Conservation (phyloP, 768 basidiomycete genomes). For the Termitomyces sp. region DNA sequence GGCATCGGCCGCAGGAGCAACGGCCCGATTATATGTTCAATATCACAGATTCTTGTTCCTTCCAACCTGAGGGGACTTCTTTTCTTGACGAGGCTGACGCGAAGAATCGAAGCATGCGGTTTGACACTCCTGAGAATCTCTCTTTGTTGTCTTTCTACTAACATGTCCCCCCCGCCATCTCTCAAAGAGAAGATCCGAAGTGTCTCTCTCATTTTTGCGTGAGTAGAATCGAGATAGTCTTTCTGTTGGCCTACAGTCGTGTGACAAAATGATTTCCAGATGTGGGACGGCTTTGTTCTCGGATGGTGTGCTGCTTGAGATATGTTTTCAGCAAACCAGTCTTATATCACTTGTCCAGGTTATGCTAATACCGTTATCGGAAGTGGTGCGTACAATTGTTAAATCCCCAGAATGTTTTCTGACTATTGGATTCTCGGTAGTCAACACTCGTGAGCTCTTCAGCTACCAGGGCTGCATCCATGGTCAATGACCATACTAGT, state of each 20-base stretch:
- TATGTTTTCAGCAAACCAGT: not conserved
- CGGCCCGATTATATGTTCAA: too few species aligned
- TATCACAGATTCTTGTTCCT: too few species aligned
- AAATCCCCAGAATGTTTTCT: not conserved
- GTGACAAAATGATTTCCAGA: not conserved
- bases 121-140: not conserved
- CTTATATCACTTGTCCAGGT: not conserved
- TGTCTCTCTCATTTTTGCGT: conserved; percentile 5
- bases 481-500: not conserved
- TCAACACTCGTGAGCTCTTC: conserved; percentile 7
- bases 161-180: not conserved
- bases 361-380: conserved; percentile 9
- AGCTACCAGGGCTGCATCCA: too few species aligned
- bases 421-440: not conserved
- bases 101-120: not conserved
- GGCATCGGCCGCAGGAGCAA: too few species aligned
- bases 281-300: conserved; percentile 7
- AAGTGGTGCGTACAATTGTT: conserved; percentile 3
- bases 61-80: too few species aligned
- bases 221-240: not conserved
- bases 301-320: not conserved
- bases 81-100: not conserved
- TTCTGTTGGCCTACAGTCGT: not conserved
- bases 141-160: not conserved
- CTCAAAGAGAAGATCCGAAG: conserved; percentile 1